These are phyloP conservation scores for Globisporangium paddicum DNA, from an alignment of 352 stramenopile species.

Conservation along the genomic window DNA sequence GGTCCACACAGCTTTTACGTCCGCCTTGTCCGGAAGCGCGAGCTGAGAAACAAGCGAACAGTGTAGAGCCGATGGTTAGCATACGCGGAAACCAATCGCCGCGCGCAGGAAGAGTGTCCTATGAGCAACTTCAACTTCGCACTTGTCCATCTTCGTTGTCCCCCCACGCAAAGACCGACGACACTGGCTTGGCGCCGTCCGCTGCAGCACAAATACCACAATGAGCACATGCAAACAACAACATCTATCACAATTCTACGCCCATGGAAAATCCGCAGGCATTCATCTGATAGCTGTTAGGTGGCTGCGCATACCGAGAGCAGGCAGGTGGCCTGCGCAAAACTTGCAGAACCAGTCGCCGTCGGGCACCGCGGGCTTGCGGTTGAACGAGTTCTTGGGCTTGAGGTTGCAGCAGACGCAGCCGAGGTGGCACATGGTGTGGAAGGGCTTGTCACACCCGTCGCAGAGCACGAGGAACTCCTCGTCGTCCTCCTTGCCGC, in stretches of 20 bases:
- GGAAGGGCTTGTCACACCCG: conserved; percentile 70
- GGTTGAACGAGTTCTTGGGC: conserved; percentile 72
- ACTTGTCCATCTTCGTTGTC: conserved; percentile 84
- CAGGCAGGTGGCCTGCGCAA: conserved; percentile 53
- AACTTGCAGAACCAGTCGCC: conserved; percentile 88
- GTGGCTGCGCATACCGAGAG: conserved; percentile 27
- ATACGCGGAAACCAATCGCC: not conserved
- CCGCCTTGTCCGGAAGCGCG: conserved; percentile 29
- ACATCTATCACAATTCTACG: not conserved
- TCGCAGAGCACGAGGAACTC: conserved; percentile 79
- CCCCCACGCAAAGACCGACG: conserved; percentile 63
- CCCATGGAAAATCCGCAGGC: no score
- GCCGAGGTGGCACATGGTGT: conserved; percentile 66
- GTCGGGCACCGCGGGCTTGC: conserved; percentile 68
- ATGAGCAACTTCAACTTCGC: not conserved
- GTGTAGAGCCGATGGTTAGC: not conserved
- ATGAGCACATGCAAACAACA: not conserved
- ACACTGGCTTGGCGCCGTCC: conserved; percentile 34
- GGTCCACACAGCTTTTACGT: conserved; percentile 50
- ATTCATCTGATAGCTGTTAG: not conserved
- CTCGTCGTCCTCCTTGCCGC: conserved; percentile 67
- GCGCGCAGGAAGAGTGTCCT: not conserved
- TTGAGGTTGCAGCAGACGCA: conserved; percentile 78
- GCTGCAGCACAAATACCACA: conserved; percentile 15
- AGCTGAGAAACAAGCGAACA: conserved; percentile 26